Evolutionary conservation across 129 eudicot species (phyloP), one percentile per base, ranked within the genome.

Genomic region (Pseudognaphalium luteoalbum): DNA sequence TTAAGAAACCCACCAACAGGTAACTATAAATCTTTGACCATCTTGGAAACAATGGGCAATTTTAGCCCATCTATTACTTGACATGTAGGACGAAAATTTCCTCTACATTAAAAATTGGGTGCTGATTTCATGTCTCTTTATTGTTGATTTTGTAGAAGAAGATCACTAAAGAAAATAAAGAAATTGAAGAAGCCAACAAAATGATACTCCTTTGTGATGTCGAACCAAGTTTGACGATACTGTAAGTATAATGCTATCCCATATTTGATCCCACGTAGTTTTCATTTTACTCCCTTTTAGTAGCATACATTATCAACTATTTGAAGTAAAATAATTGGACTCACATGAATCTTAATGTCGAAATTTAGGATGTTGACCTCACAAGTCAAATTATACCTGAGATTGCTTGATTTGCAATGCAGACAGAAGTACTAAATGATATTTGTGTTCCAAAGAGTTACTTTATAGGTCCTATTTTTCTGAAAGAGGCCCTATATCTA

Each of bases 1-100:
- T 77, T 52, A 68, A 51, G 50, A 83, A 82, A 74, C 86, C 91
- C 9, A 63, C 77, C 73, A 83, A 77, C 71, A 88, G 90, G 96
- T 84, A 74, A 69, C 8, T 30, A 29, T 61, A 51, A 5, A 41
- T 64, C 12, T 73, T 57, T 41, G 66, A 63, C 51, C 41, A 6
- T 32, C 11, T 16, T 65, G 41, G 19, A 22, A 63, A 41, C 41
- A 11, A 15, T 63, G 41, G 35, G 30, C 16, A 66, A 33, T 34
- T 17, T 33, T 35, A 17, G 71, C 70, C 50, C 47, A 32, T 66
- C 25, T 66, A 32, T 66, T 66, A 66, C 28, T 29, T 63, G 41
- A 63, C 15, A 63, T 62, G 41, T 52, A 52, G 58, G 61, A 56
- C 61, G 4, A 10, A 4, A 56, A 16, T 30, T 6, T 64, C 32